Base-by-base conservation (phyloP, 495 filamentous ascomycete species). In the Tuber magnatum region DNA sequence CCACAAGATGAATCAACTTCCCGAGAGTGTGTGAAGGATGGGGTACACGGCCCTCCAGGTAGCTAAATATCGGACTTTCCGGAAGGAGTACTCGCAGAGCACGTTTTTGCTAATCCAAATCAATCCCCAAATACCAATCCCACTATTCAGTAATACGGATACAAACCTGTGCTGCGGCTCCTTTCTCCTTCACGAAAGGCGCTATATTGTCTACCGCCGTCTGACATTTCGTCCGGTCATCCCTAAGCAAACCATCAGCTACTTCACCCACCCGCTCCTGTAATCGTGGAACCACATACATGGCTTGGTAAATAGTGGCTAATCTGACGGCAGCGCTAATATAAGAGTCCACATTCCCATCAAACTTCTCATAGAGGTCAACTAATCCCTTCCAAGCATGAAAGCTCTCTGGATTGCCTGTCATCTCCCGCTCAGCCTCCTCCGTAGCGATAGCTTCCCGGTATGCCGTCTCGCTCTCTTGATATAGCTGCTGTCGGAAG, bases 381-480 rank as follows among this genome's bases (percentile, higher is more conserved):
- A 95, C 87, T n/a, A 98, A 85, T 9, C 95, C 95, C 84, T 95
- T 91, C 94, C 93, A 98, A 77, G 92, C 91, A 74, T 93, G 88
- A 61, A 87, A 84, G 71, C 28, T 70, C 51, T 77, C 74, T 9
- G 72, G 76, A 68, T 75, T 79, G 18, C 84, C 82, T 73, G 91
- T 92, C 46, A 88, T 84, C 28, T 84, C 84, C 1, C 70, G 65
- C 44, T 89, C 88, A 8, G 71, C 78, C 8, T 83, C 83, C 77
- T 87, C 87, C 48, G 88, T 82, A 9, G 78, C 75, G n/a, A 92
- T 89, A 7, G 95, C 94, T 40, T 89, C 84, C n/a, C 87, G 84
- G 82, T 97, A 98, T 1, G 90, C 88, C 44, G 85, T 86, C 77
- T 94, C 94, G 3, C 94, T 89, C 43, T 92, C 90, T 1, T 91